Evolutionary conservation across 108 stramenopile genomes (phyloP).

Genomic region (Aureococcus anophagefferens): DNA sequence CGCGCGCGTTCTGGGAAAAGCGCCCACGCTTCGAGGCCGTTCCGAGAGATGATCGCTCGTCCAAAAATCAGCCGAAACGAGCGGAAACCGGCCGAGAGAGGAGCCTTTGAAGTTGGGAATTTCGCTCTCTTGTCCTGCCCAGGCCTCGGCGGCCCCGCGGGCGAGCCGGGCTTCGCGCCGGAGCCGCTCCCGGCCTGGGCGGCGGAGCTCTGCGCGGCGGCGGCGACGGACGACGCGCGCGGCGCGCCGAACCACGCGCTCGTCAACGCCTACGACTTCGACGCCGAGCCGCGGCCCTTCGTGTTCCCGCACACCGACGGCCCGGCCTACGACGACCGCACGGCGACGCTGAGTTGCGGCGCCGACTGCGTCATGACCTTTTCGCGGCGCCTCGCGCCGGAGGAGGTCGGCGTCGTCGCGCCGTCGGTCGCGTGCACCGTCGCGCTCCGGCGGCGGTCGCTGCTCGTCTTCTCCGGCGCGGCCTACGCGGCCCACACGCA

Average conservation of each 20-base stretch:
- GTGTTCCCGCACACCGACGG: constrained; percentile 37
- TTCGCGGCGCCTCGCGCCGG: constrained; percentile 8
- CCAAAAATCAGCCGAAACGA: too few species aligned
- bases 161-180: constrained; percentile 18
- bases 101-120: too few species aligned
- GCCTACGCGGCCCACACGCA: background rate
- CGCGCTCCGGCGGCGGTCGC: background rate
- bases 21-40: too few species aligned
- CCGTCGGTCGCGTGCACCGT: background rate
- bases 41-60: too few species aligned
- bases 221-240: constrained; percentile 7
- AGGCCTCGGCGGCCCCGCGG: constrained; percentile 15
- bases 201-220: constrained; percentile 7
- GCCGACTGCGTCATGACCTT: constrained; percentile 23
- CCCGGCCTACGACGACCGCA: constrained; percentile 22
- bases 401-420: constrained; percentile 12
- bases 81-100: too few species aligned
- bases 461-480: background rate
- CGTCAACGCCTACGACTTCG: constrained; percentile 26
- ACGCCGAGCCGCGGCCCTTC: constrained; percentile 22
- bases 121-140: too few species aligned
- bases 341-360: constrained; percentile 23
- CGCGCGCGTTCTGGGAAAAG: too few species aligned
- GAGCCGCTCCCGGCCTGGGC: constrained; percentile 29
- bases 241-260: constrained; percentile 24